Percentiles rank a stretch among this genome's conserved stretches.
Evolutionary conservation across 306 rosid genomes (phyloP).

Genomic region (peach (Prunus persica)): Prunus_persica_NCBIv2 NC_034010.1:20208001-20208500

Average conservation of each 20-base stretch:
- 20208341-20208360: neutral
- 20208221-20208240: slow-evolving; percentile 16
- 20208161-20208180: neutral
- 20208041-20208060: neutral
- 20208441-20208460: neutral
- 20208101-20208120: neutral
- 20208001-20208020: neutral
- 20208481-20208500: neutral
- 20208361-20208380: neutral
- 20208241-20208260: slow-evolving; percentile 48
- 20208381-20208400: neutral
- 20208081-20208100: neutral
- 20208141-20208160: neutral
- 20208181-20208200: slow-evolving; percentile 6
- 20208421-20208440: neutral
- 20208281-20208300: slow-evolving; percentile 7
- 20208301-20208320: neutral
- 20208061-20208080: neutral
- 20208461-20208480: neutral
- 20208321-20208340: slow-evolving; percentile 4
- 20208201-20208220: slow-evolving; percentile 36
- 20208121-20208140: neutral
- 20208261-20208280: slow-evolving; percentile 31
- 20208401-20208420: neutral
- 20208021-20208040: neutral